Base-by-base conservation (phyloP, 2,329 filamentous ascomycete species). In the Diaporthe caulivora region DNA sequence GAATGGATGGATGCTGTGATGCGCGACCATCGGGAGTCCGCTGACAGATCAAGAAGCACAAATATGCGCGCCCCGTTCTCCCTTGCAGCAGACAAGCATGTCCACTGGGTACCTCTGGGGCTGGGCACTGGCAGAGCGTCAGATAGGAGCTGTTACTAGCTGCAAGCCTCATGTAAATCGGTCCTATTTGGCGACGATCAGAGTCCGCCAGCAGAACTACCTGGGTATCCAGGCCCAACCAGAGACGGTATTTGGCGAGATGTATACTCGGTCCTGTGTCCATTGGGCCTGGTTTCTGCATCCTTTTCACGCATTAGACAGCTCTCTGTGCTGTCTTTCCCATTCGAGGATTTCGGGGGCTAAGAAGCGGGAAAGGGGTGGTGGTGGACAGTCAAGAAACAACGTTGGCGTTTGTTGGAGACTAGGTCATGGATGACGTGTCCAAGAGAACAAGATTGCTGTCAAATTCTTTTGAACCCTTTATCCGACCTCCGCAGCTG, bases 1-100 rank as follows among this genome's bases (percentile, higher is more conserved):
- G 54, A 24, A 18, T 71, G 17, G 24, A 31, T 71, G 24, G 24
- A 53, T 44, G 34, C 42, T 71, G 55, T 62, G 69, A 15, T 71
- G 55, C 69, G 53, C 49, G 26, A 42, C 44, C 17, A 62, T 44
- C 34, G 37, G 58, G 7, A 53, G 53, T 42, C 44, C 62, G 69
- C 69, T 62, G 34, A 40, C 49, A 18, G 69, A 42, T 29, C 34
- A 29, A 54, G 47, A 53, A 37, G 44, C 37, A 42, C 55, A 44
- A 40, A 17, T 21, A 62, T 44, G 55, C 68, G 34, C 29, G 40
- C 42, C 49, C 24, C 44, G 31, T 24, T 53, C 44, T 51, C 29
- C 55, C 55, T 51, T 71, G 68, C 34, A 53, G 69, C 29, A 53
- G 47, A 53, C 31, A 18, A 26, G 44, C 37, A 37, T 29, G 21